Percentiles rank a stretch among this genome's conserved stretches.
Evolutionary conservation across 169 alveolate genomes (phyloP).

Genomic region (Ichthyophthirius multifiliis): DNA sequence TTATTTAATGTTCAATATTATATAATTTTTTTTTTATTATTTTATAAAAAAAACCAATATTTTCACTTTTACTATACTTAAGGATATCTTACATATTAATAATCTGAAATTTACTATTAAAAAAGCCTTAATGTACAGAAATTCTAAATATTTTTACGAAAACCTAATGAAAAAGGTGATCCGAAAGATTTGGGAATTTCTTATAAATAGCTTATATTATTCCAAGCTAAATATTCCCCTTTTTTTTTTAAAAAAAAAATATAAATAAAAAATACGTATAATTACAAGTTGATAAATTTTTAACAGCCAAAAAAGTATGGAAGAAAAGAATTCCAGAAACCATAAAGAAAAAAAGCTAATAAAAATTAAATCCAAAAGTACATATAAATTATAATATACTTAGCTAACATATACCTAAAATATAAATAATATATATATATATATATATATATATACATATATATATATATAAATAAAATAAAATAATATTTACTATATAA

Average conservation of each 20-base stretch:
- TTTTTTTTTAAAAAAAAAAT: background rate
- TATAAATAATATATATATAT: background rate
- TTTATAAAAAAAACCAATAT: no score
- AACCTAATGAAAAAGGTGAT: background rate
- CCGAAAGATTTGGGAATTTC: background rate
- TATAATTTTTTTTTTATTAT: no score
- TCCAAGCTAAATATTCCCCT: conserved; percentile 1
- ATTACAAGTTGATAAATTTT: background rate
- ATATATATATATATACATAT: background rate
- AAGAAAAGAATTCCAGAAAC: background rate
- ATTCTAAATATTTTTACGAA: background rate
- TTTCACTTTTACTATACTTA: no score
- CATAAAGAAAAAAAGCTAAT: background rate
- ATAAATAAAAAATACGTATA: no score
- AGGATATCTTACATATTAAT: no score
- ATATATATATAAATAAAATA: background rate
- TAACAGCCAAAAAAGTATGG: background rate
- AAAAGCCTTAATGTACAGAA: background rate
- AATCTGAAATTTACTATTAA: no score
- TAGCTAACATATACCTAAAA: no score
- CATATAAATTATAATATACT: no score
- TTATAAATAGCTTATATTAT: background rate
- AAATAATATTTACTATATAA: background rate
- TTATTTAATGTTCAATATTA: no score
- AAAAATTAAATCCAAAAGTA: no score